Conservation (phyloP, 108 stramenopile species). For the Thalassiosira profunda region DNA sequence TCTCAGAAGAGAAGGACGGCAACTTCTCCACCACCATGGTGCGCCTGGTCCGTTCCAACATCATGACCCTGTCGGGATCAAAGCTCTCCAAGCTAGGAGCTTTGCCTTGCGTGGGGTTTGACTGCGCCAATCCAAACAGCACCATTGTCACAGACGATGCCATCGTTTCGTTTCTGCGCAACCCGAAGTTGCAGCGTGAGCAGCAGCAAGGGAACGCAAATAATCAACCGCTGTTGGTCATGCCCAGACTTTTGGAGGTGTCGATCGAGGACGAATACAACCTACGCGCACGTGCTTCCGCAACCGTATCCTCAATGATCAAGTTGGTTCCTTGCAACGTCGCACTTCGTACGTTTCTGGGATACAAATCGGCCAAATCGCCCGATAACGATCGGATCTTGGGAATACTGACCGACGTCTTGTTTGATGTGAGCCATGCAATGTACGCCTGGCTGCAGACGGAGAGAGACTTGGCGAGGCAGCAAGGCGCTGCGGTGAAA, state of each 20-base stretch:
- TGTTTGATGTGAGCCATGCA: slow-evolving; percentile 67
- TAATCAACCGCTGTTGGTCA: slow-evolving; percentile 18
- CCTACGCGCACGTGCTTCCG: slow-evolving; percentile 21
- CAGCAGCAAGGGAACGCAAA: slow-evolving; percentile 16
- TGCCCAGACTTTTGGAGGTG: slow-evolving; percentile 39
- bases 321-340: slow-evolving; percentile 11
- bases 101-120: slow-evolving; percentile 1
- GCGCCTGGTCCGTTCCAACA: slow-evolving; percentile 32
- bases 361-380: slow-evolving; percentile 48
- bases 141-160: slow-evolving; percentile 13
- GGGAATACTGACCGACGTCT: slow-evolving; percentile 30
- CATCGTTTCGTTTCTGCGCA: slow-evolving; percentile 10
- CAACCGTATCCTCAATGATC: slow-evolving; percentile 24
- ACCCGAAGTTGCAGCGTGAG: slow-evolving; percentile 16
- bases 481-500: not conserved
- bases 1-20: slow-evolving; percentile 1
- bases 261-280: slow-evolving; percentile 36
- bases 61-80: slow-evolving; percentile 19
- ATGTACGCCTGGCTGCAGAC: slow-evolving; percentile 60
- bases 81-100: not conserved
- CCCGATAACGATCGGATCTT: slow-evolving; percentile 28
- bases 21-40: slow-evolving; percentile 20
- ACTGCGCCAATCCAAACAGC: not conserved
- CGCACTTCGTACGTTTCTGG: slow-evolving; percentile 44
- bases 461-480: slow-evolving; percentile 26